These are phyloP conservation scores for Metahyphopichia silvanorum DNA, from an alignment of 805 yeast genomes.

Conservation along the genomic window DNA sequence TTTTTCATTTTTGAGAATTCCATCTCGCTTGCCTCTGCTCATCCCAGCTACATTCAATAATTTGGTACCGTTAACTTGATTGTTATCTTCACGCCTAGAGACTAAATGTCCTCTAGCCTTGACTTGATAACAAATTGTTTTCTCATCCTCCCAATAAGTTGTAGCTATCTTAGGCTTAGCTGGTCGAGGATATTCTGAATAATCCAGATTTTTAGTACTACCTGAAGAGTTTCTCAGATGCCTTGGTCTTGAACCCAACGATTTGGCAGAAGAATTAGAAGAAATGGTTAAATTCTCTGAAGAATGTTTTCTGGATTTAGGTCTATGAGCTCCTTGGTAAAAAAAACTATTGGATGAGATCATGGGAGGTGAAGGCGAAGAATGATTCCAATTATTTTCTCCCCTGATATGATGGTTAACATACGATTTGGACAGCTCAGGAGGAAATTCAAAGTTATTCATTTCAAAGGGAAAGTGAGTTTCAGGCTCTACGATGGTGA, in stretches of 20 bases:
- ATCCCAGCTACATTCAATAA: conserved; percentile 36
- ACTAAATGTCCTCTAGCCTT: conserved; percentile 29
- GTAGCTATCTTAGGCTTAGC: conserved; percentile 33
- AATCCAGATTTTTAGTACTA: not conserved
- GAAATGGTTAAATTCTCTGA: too few species aligned
- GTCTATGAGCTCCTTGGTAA: too few species aligned
- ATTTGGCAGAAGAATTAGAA: not conserved
- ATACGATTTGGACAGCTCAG: too few species aligned
- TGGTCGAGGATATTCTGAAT: conserved; percentile 10
- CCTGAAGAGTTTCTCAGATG: not conserved
- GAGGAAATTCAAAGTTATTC: too few species aligned
- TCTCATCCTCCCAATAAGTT: conserved; percentile 35
- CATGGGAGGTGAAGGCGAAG: too few species aligned
- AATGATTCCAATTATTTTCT: too few species aligned
- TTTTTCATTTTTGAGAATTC: conserved; percentile 34
- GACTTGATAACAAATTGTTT: conserved; percentile 37
- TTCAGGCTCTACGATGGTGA: too few species aligned
- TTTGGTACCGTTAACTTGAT: conserved; percentile 37
- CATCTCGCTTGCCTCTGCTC: conserved; percentile 40
- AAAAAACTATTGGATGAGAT: too few species aligned
- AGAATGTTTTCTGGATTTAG: too few species aligned
- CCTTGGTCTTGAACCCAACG: not conserved
- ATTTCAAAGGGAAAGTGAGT: too few species aligned
- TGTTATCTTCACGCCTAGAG: conserved; percentile 32
- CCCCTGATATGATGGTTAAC: too few species aligned